Evolutionary conservation across 108 stramenopile species (phyloP), one percentile per base, ranked within the genome.

Genomic region (Licmophora abbreviata): DNA sequence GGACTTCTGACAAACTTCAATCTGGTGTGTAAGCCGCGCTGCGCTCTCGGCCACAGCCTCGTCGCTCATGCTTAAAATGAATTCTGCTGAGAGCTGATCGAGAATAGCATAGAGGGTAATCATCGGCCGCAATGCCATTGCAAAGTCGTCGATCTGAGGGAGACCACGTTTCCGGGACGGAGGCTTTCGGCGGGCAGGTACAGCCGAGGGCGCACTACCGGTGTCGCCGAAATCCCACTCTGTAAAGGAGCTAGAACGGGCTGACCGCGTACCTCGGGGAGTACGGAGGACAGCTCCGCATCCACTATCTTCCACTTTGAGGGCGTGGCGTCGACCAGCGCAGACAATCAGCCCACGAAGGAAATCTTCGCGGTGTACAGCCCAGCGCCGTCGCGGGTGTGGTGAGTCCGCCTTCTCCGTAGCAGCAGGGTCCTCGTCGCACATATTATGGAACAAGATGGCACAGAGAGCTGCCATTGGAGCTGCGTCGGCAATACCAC

Each of bases 401-500:
- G 79, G 78, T 34, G 32, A 29, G 21, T 47, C 48, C 11, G 49
- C 47, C 25, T 54, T 59, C 1, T 32, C 31, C 47, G 49, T 31
- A 35, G 41, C 33, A 2, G 54, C 29, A n/a, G 43, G 47, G 10
- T 47, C 32, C n/a, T 81, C 79, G 12, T 76, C 64, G 11, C 54
- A 58, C 11, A 52, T 62, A 58, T 84, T 84, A 52, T 69, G 73
- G 48, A 81, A 86, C 17, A 84, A 44, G 49, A 91, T 84, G 27
- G 72, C 78, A 21, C 70, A 76, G 30, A 91, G 58, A 18, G 72
- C 77, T 20, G 84, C 82, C 88, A 86, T 91, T 5, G 71, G 68
- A 14, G 80, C 72, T 44, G 74, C 66, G 51, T 91, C 84, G 23
- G 84, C 84, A 49, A 86, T 26, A 15, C 73, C 82, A 7, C 77